Conservation (phyloP, 805 yeast species). For the Ogataea paraovalis region DNA sequence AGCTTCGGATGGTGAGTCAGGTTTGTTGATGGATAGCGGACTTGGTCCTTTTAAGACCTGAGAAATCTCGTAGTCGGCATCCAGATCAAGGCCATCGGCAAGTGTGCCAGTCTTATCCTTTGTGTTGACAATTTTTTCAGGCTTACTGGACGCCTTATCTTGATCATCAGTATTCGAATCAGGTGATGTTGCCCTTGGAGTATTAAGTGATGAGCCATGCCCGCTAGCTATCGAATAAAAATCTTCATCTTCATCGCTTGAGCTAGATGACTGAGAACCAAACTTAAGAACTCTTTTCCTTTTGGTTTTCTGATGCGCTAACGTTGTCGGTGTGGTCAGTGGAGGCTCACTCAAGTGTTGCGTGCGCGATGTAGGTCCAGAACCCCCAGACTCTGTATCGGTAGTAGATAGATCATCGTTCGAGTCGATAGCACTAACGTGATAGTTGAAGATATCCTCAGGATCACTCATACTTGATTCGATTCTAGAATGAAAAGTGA, state of each 20-base stretch:
- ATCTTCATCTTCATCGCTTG: neutral
- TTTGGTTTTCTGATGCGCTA: neutral
- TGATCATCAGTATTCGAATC: neutral
- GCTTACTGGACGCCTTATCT: neutral
- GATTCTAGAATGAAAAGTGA: too few relatives aligned
- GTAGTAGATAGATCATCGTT: too few relatives aligned
- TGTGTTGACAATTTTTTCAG: neutral
- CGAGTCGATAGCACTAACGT: too few relatives aligned
- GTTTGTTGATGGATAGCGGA: neutral
- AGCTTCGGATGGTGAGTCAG: neutral
- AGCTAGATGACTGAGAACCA: neutral
- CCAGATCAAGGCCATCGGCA: conserved; percentile 1
- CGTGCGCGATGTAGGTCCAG: too few relatives aligned
- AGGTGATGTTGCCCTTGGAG: neutral
- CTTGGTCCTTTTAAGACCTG: neutral
- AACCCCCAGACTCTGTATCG: too few relatives aligned
- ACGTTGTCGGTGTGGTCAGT: neutral
- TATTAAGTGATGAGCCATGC: neutral
- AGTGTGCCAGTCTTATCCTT: neutral
- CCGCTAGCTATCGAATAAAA: neutral
- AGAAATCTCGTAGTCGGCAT: conserved; percentile 2
- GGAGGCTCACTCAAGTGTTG: neutral
- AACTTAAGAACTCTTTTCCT: neutral
- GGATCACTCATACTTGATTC: too few relatives aligned
- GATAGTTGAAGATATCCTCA: too few relatives aligned